These are phyloP conservation scores for Hymenoscyphus infarciens DNA, from an alignment of 2,329 filamentous ascomycete genomes.

Conservation along the genomic window DNA sequence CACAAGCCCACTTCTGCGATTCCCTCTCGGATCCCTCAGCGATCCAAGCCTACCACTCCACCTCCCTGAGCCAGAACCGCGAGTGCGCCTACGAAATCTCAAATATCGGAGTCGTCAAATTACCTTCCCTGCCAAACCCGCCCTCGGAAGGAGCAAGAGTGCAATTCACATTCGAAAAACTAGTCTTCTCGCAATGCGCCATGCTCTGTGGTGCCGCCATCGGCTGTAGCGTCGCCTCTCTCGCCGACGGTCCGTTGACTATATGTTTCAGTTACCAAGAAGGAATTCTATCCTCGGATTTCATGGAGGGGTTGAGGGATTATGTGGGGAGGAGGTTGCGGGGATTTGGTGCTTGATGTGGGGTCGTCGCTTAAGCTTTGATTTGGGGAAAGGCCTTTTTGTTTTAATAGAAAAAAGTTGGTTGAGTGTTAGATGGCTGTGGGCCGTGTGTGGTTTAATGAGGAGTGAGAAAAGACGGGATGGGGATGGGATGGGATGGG, in stretches of 20 bases:
- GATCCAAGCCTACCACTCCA: neutral
- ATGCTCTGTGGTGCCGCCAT: constrained; percentile 22
- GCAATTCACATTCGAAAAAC: constrained; percentile 18
- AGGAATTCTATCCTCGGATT: constrained; percentile 19
- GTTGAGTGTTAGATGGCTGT: too few relatives aligned
- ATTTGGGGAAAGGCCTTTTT: too few relatives aligned
- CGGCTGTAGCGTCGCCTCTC: constrained; percentile 19
- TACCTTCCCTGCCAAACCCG: too few relatives aligned
- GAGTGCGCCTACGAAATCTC: constrained; percentile 26
- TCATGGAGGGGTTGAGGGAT: constrained; percentile 15
- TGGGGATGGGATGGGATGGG: too few relatives aligned
- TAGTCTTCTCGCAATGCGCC: constrained; percentile 25
- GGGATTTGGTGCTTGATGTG: neutral
- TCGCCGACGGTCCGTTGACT: constrained; percentile 20
- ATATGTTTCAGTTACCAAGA: constrained; percentile 26
- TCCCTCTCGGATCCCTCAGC: too few relatives aligned
- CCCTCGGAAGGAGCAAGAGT: too few relatives aligned
- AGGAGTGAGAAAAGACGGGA: too few relatives aligned
- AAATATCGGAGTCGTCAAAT: constrained; percentile 25
- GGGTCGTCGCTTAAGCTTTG: too few relatives aligned
- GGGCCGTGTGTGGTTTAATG: too few relatives aligned
- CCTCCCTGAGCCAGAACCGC: constrained; percentile 10
- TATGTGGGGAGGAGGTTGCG: constrained; percentile 17
- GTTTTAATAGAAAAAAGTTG: too few relatives aligned
- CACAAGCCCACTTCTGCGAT: constrained; percentile 1